Evolutionary conservation across 169 alveolate genomes (phyloP).

Genomic region (Plasmodium falciparum): DNA sequence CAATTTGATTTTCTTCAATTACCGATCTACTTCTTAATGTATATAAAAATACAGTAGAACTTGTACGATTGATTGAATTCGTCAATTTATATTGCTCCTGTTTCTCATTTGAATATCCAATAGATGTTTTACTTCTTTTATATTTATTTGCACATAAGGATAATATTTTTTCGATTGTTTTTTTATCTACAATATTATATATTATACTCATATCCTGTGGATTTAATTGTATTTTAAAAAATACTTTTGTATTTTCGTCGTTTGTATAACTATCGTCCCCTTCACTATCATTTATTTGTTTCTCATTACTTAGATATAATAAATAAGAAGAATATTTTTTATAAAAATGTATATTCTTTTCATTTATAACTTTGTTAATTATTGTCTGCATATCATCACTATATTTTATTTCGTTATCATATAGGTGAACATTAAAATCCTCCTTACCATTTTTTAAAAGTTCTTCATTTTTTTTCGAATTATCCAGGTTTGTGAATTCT

Average conservation of each 20-base stretch:
- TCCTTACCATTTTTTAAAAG: not conserved
- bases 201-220: constrained; percentile 56
- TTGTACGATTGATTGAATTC: constrained; percentile 39
- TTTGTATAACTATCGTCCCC: constrained; percentile 19
- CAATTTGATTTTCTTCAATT: constrained; percentile 34
- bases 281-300: constrained; percentile 6
- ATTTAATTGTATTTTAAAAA: constrained; percentile 54
- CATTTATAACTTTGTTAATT: constrained; percentile 42
- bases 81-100: constrained; percentile 66
- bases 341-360: constrained; percentile 49
- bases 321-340: constrained; percentile 57
- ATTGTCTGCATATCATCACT: constrained; percentile 62
- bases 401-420: constrained; percentile 53
- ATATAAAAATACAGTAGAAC: constrained; percentile 71
- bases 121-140: constrained; percentile 66
- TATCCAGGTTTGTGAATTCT: no score
- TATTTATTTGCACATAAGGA: constrained; percentile 53
- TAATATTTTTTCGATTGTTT: constrained; percentile 59
- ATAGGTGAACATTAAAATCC: constrained; percentile 32
- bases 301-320: constrained; percentile 43
- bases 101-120: constrained; percentile 59
- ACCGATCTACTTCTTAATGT: constrained; percentile 40
- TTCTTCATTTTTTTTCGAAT: constrained; percentile 9
- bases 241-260: constrained; percentile 32
- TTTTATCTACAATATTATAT: constrained; percentile 37